Conservation (phyloP, 345 rosid species). For the Linum tenue region DNA sequence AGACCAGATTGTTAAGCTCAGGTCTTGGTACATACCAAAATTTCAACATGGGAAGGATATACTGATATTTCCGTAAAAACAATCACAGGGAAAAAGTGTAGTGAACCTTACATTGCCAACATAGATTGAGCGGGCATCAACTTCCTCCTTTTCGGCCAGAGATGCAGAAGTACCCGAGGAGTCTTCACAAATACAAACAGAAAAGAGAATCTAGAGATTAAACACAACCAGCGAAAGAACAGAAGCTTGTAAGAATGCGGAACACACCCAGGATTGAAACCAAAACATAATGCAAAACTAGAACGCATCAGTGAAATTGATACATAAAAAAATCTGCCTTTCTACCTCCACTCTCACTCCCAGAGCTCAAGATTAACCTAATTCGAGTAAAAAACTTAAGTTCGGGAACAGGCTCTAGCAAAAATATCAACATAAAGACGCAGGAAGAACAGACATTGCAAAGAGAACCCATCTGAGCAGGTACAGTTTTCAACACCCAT, state of each 20-base stretch:
- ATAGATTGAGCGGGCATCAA: slow-evolving; percentile 85
- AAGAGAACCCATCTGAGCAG: neutral
- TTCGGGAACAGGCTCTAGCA: neutral
- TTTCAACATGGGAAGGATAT: neutral
- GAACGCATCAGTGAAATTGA: no score
- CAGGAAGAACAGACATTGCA: neutral
- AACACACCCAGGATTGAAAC: no score
- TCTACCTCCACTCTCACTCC: no score
- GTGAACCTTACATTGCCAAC: slow-evolving; percentile 88
- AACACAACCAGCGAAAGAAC: slow-evolving; percentile 1
- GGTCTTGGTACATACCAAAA: neutral
- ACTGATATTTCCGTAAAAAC: neutral
- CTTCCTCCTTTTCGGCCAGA: slow-evolving; percentile 93
- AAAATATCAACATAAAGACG: neutral
- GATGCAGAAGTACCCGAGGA: slow-evolving; percentile 55
- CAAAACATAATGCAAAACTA: no score
- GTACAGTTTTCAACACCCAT: neutral
- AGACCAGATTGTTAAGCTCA: neutral
- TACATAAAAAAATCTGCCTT: no score
- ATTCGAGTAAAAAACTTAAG: no score
- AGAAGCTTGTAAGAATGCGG: no score
- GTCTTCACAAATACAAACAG: slow-evolving; percentile 41
- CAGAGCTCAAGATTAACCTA: no score
- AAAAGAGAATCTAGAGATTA: slow-evolving; percentile 1
- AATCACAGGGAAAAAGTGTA: slow-evolving; percentile 10